phyloP scores from a whole-genome alignment of 257 asterid species.

The Plectranthus barbatus region DNA sequence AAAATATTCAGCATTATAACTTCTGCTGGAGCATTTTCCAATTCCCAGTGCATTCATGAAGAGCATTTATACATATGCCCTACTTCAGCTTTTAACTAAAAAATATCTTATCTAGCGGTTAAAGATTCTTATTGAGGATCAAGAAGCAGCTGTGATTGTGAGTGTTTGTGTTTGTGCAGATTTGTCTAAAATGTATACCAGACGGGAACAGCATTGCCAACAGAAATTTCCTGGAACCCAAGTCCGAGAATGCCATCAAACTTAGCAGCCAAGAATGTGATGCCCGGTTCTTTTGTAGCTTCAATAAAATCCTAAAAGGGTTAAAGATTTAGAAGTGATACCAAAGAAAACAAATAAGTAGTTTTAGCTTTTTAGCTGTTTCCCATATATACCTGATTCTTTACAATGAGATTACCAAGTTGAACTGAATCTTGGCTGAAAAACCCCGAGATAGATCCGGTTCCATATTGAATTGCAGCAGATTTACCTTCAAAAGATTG shows the following conservation, averaged over 20 bases:
- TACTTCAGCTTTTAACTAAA: not conserved
- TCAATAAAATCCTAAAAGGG: conserved; percentile 65
- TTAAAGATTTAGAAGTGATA: conserved; percentile 9
- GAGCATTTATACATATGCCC: not conserved
- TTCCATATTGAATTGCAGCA: conserved; percentile 78
- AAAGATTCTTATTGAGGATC: not conserved
- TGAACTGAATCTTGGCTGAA: conserved; percentile 64
- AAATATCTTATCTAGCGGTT: not conserved
- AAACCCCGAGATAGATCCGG: conserved; percentile 89
- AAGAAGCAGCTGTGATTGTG: no score
- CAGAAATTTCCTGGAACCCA: conserved; percentile 87
- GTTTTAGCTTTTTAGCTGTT: not conserved
- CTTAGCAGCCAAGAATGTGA: conserved; percentile 79
- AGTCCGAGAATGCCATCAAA: conserved; percentile 95
- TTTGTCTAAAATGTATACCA: conserved; percentile 35
- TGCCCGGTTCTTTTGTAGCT: conserved; percentile 79
- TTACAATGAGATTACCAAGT: conserved; percentile 58
- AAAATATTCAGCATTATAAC: not conserved
- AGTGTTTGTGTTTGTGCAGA: not conserved
- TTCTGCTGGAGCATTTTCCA: not conserved
- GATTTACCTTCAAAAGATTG: conserved; percentile 57
- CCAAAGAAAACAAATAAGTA: not conserved
- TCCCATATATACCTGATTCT: conserved; percentile 50
- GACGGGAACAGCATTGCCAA: conserved; percentile 71
- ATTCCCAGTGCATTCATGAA: not conserved